Evolutionary conservation across 495 filamentous ascomycete genomes (phyloP).

Genomic region (Penicillium mononematosum): DNA sequence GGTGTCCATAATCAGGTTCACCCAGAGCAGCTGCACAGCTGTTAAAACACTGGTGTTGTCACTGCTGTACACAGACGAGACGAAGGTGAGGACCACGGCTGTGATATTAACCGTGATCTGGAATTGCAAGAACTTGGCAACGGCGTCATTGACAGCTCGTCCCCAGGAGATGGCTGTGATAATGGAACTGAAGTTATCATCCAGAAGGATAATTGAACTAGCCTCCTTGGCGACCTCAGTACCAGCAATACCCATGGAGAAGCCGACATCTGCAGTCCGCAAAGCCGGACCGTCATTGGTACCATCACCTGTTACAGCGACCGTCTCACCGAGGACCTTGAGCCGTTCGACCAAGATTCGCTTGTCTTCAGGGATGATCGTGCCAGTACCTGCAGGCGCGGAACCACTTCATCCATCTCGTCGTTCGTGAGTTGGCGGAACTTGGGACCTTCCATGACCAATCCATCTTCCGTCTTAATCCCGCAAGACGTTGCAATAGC

Average conservation of each 20-base stretch:
- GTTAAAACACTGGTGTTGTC: slow-evolving; percentile 70
- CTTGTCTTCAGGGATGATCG: slow-evolving; percentile 86
- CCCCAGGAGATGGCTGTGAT: slow-evolving; percentile 90
- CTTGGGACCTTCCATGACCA: slow-evolving; percentile 80
- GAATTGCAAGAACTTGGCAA: slow-evolving; percentile 88
- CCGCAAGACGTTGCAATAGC: slow-evolving; percentile 84
- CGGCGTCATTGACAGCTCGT: slow-evolving; percentile 85
- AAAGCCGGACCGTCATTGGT: slow-evolving; percentile 89
- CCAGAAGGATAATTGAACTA: slow-evolving; percentile 86
- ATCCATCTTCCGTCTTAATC: slow-evolving; percentile 69
- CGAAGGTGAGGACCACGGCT: slow-evolving; percentile 78
- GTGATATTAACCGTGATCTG: slow-evolving; percentile 92
- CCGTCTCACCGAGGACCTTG: slow-evolving; percentile 73
- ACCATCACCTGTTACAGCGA: slow-evolving; percentile 85
- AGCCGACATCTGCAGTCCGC: slow-evolving; percentile 83
- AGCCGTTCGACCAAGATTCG: slow-evolving; percentile 72
- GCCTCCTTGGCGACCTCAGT: slow-evolving; percentile 95
- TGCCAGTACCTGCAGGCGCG: slow-evolving; percentile 76
- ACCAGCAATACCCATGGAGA: slow-evolving; percentile 89
- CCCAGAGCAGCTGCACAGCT: slow-evolving; percentile 86
- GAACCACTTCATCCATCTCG: slow-evolving; percentile 71
- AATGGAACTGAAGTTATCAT: slow-evolving; percentile 87
- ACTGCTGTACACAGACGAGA: slow-evolving; percentile 71
- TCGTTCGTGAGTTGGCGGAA: slow-evolving; percentile 74
- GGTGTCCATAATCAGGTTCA: slow-evolving; percentile 93